Conservation (phyloP, 352 stramenopile genomes). For the Phytophthora aleatoria region DNA sequence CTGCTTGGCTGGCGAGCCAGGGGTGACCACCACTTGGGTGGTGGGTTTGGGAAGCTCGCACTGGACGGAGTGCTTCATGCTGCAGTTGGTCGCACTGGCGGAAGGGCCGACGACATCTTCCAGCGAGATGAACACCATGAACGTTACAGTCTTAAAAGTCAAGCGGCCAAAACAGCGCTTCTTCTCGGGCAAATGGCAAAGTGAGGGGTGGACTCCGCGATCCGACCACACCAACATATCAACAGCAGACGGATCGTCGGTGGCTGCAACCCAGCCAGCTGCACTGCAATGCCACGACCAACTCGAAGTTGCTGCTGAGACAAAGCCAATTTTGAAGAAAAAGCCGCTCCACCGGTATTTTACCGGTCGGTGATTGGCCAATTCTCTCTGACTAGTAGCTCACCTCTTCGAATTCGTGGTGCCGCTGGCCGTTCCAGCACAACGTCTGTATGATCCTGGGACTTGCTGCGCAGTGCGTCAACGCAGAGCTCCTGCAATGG, state of each 20-base stretch:
- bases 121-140: conserved; percentile 85
- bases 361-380: conserved; percentile 9
- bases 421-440: conserved; percentile 13
- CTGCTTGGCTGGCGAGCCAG: conserved; percentile 61
- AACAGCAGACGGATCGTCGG: conserved; percentile 8
- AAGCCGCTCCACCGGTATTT: conserved; percentile 9
- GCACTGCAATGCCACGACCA: conserved; percentile 33
- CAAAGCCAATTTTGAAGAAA: conserved; percentile 25
- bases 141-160: conserved; percentile 1
- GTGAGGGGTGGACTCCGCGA: conserved; percentile 20
- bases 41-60: conserved; percentile 23
- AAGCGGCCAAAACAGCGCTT: neutral
- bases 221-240: conserved; percentile 20
- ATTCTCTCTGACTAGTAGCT: conserved; percentile 27
- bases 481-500: neutral
- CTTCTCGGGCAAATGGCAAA: conserved; percentile 18
- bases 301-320: conserved; percentile 28
- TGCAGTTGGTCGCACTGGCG: conserved; percentile 13
- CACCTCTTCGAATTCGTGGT: conserved; percentile 11
- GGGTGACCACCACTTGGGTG: conserved; percentile 70
- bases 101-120: conserved; percentile 55
- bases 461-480: conserved; percentile 28
- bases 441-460: conserved; percentile 25
- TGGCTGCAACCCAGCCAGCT: conserved; percentile 24
- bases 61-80: conserved; percentile 14